phyloP scores from a whole-genome alignment of 495 filamentous ascomycete genomes.

The Penicillium bovifimosum region DNA sequence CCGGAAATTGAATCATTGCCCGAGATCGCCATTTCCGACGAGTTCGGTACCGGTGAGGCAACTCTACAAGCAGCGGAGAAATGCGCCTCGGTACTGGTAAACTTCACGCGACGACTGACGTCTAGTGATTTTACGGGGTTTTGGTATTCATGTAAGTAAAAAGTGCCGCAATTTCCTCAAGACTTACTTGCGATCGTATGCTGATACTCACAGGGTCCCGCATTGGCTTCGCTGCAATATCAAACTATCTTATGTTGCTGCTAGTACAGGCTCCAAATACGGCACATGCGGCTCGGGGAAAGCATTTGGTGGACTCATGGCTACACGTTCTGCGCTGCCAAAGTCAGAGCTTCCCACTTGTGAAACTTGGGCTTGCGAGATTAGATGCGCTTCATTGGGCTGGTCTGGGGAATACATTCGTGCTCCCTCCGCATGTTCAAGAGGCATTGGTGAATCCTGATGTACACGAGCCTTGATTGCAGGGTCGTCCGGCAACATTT shows the following conservation, averaged over 20 bases:
- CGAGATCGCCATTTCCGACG: conserved; percentile 21
- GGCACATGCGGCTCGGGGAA: conserved; percentile 26
- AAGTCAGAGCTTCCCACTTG: conserved; percentile 26
- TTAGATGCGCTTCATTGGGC: conserved; percentile 29
- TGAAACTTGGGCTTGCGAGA: conserved; percentile 29
- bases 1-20: conserved; percentile 24
- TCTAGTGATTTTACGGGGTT: conserved; percentile 30
- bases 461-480: neutral
- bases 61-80: conserved; percentile 31
- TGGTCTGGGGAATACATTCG: conserved; percentile 22
- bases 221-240: conserved; percentile 33
- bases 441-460: conserved; percentile 12
- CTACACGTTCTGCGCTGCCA: conserved; percentile 28
- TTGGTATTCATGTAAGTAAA: conserved; percentile 35
- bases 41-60: conserved; percentile 23
- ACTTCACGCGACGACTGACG: conserved; percentile 26
- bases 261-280: conserved; percentile 31
- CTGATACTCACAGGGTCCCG: conserved; percentile 27
- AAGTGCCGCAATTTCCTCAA: neutral
- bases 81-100: conserved; percentile 30
- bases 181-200: neutral
- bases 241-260: conserved; percentile 33
- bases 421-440: conserved; percentile 26
- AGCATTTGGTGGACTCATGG: conserved; percentile 33
- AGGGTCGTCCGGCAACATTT: too few species aligned